These are phyloP conservation scores for Mangifera indica DNA, from an alignment of 345 rosid species.

Conservation along the genomic window DNA sequence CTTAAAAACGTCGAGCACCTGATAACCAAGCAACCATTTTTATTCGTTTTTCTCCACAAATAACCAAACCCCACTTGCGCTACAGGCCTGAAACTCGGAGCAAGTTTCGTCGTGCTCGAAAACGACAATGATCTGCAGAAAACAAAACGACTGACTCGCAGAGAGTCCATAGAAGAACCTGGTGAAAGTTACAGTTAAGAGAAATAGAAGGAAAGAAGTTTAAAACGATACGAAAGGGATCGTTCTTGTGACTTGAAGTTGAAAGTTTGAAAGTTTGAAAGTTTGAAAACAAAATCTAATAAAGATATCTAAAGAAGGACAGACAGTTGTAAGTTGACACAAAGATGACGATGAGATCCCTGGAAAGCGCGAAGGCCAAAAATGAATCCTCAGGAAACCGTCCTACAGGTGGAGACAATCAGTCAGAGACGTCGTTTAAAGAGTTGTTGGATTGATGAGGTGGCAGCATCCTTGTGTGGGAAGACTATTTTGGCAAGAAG, in stretches of 20 bases:
- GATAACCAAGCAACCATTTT: slow-evolving; percentile 30
- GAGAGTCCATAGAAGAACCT: slow-evolving; percentile 42
- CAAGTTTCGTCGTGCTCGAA: not conserved
- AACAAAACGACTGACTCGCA: slow-evolving; percentile 25
- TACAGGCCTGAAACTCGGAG: slow-evolving; percentile 14
- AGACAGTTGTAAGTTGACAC: not conserved
- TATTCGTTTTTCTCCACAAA: slow-evolving; percentile 22
- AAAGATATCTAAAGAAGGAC: not conserved
- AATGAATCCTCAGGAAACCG: not conserved
- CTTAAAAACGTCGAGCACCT: slow-evolving; percentile 26
- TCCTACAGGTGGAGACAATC: not conserved
- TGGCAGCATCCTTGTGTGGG: not conserved
- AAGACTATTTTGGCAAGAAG: no score
- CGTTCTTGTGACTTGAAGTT: slow-evolving; percentile 1
- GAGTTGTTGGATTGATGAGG: not conserved
- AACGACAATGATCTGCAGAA: slow-evolving; percentile 19
- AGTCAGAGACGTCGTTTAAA: no score
- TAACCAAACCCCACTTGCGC: slow-evolving; percentile 29
- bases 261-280: slow-evolving; percentile 1
- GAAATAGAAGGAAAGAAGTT: not conserved
- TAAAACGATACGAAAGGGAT: slow-evolving; percentile 13
- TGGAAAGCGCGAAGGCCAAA: not conserved
- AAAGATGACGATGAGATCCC: not conserved
- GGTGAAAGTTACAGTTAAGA: not conserved
- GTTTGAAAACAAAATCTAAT: not conserved